Base-by-base conservation (phyloP, 2,329 filamentous ascomycete genomes). In the Lasiodiplodia hormozganensis region DNA sequence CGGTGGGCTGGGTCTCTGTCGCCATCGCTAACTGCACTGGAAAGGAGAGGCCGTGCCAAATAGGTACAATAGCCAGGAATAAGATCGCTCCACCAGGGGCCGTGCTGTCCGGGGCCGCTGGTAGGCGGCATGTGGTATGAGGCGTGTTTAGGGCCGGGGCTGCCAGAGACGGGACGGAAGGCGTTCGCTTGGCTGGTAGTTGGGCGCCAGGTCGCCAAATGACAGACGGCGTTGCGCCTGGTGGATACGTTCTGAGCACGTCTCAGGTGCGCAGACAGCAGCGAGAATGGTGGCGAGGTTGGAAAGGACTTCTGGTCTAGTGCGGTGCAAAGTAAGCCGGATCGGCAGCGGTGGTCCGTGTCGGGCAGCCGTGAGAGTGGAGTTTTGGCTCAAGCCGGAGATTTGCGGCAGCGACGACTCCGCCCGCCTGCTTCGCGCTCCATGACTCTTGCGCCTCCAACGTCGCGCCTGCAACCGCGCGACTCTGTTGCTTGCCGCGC, bases 381-480 rank as follows among this genome's bases (percentile, higher is more conserved):
- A 4, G 57, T 28, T 47, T 47, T 47, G 28, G 43, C 38, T 62
- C 38, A 31, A 47, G 36, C 57, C 57, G 57, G 57, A 60, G 25
- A 62, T 62, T 62, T 62, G 58, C 58, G 47, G 18, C 28, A 31
- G 8, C 34, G 40, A 6, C 31, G 25, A 28, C 54, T n/a, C 31
- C 54, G 54, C 34, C 31, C 53, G 31, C 34, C 34, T 21, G 23
- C 57, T 21, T 4, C 4, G 23, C 25, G 36, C 12, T 16, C 38
- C 43, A 47, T 62, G 58, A 62, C 58, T 51, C 58, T 51, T 31
- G 38, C 16, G n/a, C n/a, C 6, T 14, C 10, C 18, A n/a, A 18
- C 21, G 4, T 38, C n/a, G n/a, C 21, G 8, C n/a, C 21, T 40
- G 56, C 36, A n/a, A 31, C 14, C 23, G 6, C 52, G 25, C 28